Percentiles rank a stretch among this genome's conserved stretches.
phyloP scores from a whole-genome alignment of 177 flowering plant genomes.

The Vitis hybrid region DNA sequence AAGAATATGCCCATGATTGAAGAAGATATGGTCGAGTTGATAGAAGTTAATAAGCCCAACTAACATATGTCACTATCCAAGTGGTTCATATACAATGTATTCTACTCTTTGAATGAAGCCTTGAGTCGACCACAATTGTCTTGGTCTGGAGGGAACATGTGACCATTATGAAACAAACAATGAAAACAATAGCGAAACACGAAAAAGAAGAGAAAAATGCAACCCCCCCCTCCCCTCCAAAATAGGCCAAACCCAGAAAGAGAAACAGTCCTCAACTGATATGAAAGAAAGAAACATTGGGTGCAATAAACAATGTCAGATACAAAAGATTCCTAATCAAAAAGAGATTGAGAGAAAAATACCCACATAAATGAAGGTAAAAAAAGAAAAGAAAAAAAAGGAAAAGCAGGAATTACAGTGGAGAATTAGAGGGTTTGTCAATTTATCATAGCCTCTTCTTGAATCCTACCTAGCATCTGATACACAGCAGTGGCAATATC shows the following conservation, averaged over 20 bases:
- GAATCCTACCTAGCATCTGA: slow-evolving; percentile 39
- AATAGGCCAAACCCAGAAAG: background rate
- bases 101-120: background rate
- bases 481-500: slow-evolving; percentile 68
- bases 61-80: background rate
- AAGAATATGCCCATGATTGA: no score
- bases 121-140: background rate
- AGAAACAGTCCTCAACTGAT: background rate
- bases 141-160: background rate
- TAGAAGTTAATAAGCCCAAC: no score
- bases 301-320: background rate
- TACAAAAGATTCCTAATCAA: background rate
- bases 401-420: background rate
- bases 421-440: background rate
- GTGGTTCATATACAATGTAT: background rate
- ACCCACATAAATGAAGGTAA: slow-evolving; percentile 4
- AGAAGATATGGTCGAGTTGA: no score
- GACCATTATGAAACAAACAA: background rate
- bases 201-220: background rate
- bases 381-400: background rate
- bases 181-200: background rate
- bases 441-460: slow-evolving; percentile 25
- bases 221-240: no score
- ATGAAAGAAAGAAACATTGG: background rate
- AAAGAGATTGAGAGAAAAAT: background rate